Conservation (phyloP, 2,329 filamentous ascomycete species). For the Colletotrichum horii region DNA sequence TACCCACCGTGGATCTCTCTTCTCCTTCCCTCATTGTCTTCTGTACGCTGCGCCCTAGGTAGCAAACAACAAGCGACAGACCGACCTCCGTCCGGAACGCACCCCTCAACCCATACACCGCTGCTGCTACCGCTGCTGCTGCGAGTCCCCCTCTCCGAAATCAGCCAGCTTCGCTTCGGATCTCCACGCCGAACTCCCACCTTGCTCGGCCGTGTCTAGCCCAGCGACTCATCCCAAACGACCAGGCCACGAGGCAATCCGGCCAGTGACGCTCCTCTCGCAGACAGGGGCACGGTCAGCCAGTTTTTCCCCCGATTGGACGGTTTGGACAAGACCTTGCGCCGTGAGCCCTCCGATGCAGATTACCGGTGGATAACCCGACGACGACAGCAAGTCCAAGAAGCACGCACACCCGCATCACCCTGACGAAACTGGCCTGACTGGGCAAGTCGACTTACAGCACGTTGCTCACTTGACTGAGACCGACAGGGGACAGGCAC, state of each 20-base stretch:
- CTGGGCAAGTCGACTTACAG: conserved; percentile 18
- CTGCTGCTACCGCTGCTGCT: conserved; percentile 6
- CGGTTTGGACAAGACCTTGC: background rate
- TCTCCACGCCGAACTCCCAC: conserved; percentile 14
- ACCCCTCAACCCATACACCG: conserved; percentile 6
- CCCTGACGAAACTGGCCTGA: conserved; percentile 12
- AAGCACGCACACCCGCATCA: conserved; percentile 17
- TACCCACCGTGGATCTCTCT: conserved; percentile 13
- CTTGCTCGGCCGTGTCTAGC: background rate
- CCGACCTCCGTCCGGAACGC: background rate
- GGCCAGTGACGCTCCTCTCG: background rate
- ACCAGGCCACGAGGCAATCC: background rate
- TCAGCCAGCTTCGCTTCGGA: conserved; percentile 14
- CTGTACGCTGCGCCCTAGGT: background rate
- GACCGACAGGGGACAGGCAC: background rate
- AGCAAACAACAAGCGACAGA: background rate
- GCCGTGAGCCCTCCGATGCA: conserved; percentile 5
- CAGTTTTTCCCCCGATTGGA: conserved; percentile 17
- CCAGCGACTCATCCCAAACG: background rate
- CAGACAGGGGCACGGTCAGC: conserved; percentile 12
- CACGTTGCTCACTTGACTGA: conserved; percentile 15
- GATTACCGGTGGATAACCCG: conserved; percentile 11
- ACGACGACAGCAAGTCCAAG: conserved; percentile 8
- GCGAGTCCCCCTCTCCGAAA: background rate
- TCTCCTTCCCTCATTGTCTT: background rate